These are phyloP conservation scores for Brassica hybrid DNA, from an alignment of 441 rosid species.

Conservation along the genomic window DNA sequence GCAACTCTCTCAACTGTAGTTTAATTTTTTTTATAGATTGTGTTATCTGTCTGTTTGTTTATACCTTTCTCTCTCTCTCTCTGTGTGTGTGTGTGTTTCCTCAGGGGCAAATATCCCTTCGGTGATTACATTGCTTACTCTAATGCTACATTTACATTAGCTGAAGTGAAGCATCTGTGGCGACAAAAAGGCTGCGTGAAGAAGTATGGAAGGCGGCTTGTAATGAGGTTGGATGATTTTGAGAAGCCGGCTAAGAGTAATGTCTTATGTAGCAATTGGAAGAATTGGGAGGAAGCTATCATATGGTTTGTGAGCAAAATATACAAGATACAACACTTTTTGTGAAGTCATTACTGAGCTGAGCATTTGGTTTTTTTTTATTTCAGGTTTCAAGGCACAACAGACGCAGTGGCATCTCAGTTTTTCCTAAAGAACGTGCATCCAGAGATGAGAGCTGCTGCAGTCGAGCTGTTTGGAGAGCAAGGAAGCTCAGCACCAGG, in stretches of 20 bases:
- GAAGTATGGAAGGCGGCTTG: conserved; percentile 67
- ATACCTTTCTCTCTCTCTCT: conserved; percentile 14
- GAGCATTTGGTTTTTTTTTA: conserved; percentile 38
- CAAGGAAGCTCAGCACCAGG: conserved; percentile 56
- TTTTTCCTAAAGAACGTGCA: conserved; percentile 89
- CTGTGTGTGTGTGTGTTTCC: conserved; percentile 10
- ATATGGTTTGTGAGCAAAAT: conserved; percentile 62
- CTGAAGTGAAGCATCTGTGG: conserved; percentile 91
- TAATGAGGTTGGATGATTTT: conserved; percentile 90
- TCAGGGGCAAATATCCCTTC: conserved; percentile 91
- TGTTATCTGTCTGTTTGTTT: conserved; percentile 41
- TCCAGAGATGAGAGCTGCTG: conserved; percentile 77
- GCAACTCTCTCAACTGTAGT: neutral
- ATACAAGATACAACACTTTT: neutral
- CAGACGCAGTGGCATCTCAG: conserved; percentile 91
- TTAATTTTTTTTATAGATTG: neutral
- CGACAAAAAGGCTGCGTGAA: conserved; percentile 69
- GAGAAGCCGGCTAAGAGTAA: conserved; percentile 78
- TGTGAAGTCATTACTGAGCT: neutral
- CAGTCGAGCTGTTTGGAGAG: conserved; percentile 73
- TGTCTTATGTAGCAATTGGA: conserved; percentile 91
- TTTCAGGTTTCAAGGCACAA: conserved; percentile 89
- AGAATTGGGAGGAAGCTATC: conserved; percentile 81
- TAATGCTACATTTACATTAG: conserved; percentile 68
- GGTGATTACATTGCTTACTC: conserved; percentile 89